phyloP scores from a whole-genome alignment of 169 alveolate species.

The Amoebophrya sp. region DNA sequence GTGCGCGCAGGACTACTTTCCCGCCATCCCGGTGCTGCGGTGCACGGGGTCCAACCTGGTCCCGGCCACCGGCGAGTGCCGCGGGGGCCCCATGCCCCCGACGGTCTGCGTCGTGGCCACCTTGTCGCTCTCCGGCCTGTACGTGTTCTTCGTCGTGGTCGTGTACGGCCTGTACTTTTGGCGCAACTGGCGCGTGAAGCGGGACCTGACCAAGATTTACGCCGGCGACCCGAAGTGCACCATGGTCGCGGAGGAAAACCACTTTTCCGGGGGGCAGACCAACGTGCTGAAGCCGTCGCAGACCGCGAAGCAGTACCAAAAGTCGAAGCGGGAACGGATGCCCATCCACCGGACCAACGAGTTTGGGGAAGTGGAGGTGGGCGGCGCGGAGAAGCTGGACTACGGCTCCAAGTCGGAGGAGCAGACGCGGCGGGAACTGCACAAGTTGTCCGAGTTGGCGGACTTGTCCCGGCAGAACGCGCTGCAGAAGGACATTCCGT shows the following conservation, averaged over 20 bases:
- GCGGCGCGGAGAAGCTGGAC: no score
- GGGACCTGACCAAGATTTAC: not conserved
- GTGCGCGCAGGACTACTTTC: not conserved
- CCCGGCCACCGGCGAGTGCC: not conserved
- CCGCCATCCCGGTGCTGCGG: slow-evolving; percentile 1
- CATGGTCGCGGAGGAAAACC: not conserved
- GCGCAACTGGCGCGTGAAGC: not conserved
- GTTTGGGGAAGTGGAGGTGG: no score
- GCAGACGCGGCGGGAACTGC: not conserved
- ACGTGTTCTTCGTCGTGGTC: not conserved
- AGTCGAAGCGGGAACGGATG: not conserved
- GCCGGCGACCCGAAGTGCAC: not conserved
- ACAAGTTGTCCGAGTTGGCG: not conserved
- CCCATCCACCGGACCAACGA: not conserved
- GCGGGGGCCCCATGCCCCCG: slow-evolving; percentile 20
- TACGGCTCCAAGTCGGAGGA: no score
- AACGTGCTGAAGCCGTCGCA: not conserved
- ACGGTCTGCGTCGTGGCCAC: not conserved
- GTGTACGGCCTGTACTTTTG: not conserved
- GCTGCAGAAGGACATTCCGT: not conserved
- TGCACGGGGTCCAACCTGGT: not conserved
- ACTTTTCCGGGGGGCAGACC: not conserved
- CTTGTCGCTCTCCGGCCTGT: not conserved
- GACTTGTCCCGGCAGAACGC: not conserved
- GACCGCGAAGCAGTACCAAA: not conserved